Percentiles rank a stretch among this genome's conserved stretches.
phyloP scores from a whole-genome alignment of 169 alveolate genomes.

The Plasmodium coatneyi region DNA sequence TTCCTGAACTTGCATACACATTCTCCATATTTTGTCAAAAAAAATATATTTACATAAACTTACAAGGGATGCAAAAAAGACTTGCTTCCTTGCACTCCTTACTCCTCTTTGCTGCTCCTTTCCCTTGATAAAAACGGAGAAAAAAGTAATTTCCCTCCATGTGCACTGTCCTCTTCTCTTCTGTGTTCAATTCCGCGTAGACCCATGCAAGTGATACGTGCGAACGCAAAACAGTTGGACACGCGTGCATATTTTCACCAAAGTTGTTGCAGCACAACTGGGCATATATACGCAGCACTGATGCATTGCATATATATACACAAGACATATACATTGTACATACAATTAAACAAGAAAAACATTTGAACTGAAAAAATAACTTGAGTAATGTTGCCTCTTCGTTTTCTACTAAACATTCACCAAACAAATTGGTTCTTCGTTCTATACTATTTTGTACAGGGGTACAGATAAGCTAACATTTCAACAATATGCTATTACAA shows the following conservation, averaged over 20 bases:
- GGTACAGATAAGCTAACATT: neutral
- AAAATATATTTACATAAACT: neutral
- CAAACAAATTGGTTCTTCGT: neutral
- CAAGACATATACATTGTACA: neutral
- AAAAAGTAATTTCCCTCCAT: neutral
- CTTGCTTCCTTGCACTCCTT: neutral
- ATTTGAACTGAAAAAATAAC: neutral
- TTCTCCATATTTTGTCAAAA: neutral
- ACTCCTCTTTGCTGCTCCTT: neutral
- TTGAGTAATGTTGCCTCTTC: neutral
- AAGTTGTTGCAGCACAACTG: neutral
- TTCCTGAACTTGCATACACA: neutral
- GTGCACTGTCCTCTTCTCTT: neutral
- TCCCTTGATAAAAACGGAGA: neutral
- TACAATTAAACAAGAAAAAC: neutral
- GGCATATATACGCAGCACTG: neutral
- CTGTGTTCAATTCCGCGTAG: neutral
- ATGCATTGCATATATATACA: neutral
- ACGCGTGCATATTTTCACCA: neutral
- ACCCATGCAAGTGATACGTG: neutral
- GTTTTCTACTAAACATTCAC: neutral
- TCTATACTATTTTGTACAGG: neutral
- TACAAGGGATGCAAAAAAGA: neutral
- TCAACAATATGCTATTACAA: neutral
- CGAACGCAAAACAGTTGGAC: neutral